These are phyloP conservation scores for Quercus bicolor DNA, from an alignment of 306 rosid species.

Conservation along the genomic window DNA sequence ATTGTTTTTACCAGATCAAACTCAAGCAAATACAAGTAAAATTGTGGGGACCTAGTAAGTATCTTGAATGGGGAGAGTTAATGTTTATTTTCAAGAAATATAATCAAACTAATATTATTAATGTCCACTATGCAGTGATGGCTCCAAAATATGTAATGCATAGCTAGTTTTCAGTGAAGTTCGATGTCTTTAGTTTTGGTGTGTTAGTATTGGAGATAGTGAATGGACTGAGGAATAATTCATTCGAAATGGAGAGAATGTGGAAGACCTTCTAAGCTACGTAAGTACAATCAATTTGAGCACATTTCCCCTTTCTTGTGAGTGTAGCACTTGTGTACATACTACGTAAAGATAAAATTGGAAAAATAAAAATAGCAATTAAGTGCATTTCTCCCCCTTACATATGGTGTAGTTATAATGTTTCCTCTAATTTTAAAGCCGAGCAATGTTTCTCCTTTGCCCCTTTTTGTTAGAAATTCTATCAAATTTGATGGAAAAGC, in stretches of 20 bases:
- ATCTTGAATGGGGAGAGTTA: neutral
- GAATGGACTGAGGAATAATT: conserved; percentile 11
- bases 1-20: conserved; percentile 30
- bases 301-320: no score
- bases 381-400: no score
- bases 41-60: conserved; percentile 46
- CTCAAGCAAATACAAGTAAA: conserved; percentile 26
- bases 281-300: neutral
- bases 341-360: no score
- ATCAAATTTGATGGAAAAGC: no score
- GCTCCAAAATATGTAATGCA: conserved; percentile 32
- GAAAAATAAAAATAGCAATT: no score
- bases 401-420: no score
- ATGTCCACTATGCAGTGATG: conserved; percentile 22
- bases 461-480: no score
- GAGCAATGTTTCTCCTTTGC: no score
- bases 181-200: conserved; percentile 7
- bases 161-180: conserved; percentile 24
- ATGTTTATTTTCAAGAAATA: neutral
- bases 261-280: conserved; percentile 6
- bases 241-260: conserved; percentile 1
- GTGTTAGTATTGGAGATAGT: neutral
- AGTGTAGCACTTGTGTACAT: no score
- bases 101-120: no score
- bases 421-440: neutral